Percentiles rank a stretch among this genome's conserved stretches.
Evolutionary conservation across 2,329 filamentous ascomycete genomes (phyloP).

Genomic region (Penicillium olsonii): DNA sequence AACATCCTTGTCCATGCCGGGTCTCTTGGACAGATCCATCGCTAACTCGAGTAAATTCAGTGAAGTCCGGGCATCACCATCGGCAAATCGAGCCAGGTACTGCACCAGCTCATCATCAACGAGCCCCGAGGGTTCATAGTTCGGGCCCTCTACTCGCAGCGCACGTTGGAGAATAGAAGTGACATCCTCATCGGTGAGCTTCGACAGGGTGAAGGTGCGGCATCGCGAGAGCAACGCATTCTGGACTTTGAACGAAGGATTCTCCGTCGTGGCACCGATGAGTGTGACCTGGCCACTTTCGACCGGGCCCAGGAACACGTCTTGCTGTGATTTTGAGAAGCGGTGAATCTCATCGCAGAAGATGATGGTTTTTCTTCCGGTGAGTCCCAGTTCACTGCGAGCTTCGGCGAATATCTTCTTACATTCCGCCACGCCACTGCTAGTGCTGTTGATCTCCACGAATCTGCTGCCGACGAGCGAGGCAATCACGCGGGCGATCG

Average conservation of each 20-base stretch:
- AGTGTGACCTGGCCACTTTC: slow-evolving; percentile 88
- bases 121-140: slow-evolving; percentile 53
- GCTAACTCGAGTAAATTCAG: slow-evolving; percentile 90
- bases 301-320: slow-evolving; percentile 89
- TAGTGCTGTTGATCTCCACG: slow-evolving; percentile 94
- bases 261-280: slow-evolving; percentile 95
- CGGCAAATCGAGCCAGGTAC: slow-evolving; percentile 83
- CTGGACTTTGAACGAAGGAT: slow-evolving; percentile 91
- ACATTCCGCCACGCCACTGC: slow-evolving; percentile 81
- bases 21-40: slow-evolving; percentile 69
- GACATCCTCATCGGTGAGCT: slow-evolving; percentile 72
- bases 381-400: slow-evolving; percentile 73
- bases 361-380: slow-evolving; percentile 87
- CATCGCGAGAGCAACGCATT: slow-evolving; percentile 85
- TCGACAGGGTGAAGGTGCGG: slow-evolving; percentile 81
- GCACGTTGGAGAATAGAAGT: slow-evolving; percentile 75
- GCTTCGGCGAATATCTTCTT: slow-evolving; percentile 91
- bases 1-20: slow-evolving; percentile 68
- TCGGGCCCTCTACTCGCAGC: slow-evolving; percentile 61
- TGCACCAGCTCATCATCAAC: slow-evolving; percentile 74
- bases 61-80: slow-evolving; percentile 90
- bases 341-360: slow-evolving; percentile 98
- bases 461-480: slow-evolving; percentile 80
- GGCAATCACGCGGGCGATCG: slow-evolving; percentile 89
- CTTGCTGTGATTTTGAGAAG: slow-evolving; percentile 89